Conservation (phyloP, 371 early-diverging fungal genomes). For the Circinella umbellata region DNA sequence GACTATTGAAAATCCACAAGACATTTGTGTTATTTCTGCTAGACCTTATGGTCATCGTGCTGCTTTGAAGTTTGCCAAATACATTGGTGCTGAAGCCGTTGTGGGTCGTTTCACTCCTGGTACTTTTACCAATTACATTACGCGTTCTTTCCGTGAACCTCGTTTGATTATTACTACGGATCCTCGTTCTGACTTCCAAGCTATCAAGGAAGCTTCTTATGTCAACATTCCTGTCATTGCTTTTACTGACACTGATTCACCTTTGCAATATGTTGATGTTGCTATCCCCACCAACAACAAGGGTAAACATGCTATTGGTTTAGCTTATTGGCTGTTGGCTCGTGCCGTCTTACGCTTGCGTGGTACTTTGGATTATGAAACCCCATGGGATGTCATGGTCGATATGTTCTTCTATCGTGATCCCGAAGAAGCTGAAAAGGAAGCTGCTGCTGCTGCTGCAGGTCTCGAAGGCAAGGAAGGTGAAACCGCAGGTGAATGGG, state of each 20-base stretch:
- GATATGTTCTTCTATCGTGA: slow-evolving; percentile 99
- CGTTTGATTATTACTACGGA: slow-evolving; percentile 98
- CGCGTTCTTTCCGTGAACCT: slow-evolving; percentile 98
- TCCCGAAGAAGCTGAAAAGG: slow-evolving; percentile 92
- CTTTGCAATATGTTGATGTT: slow-evolving; percentile 95
- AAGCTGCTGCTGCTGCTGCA: slow-evolving; percentile 35
- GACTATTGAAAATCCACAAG: slow-evolving; percentile 94
- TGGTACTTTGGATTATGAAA: slow-evolving; percentile 83
- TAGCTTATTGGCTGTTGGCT: slow-evolving; percentile 96
- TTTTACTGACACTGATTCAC: slow-evolving; percentile 97
- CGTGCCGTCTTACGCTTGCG: slow-evolving; percentile 98
- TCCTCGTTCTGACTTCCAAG: slow-evolving; percentile 98
- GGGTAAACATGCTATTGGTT: slow-evolving; percentile 97
- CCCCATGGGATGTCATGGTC: slow-evolving; percentile 94
- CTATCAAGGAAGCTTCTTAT: slow-evolving; percentile 98
- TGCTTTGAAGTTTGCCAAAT: slow-evolving; percentile 97
- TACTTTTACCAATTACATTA: slow-evolving; percentile 99
- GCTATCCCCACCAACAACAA: slow-evolving; percentile 99
- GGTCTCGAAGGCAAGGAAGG: slow-evolving; percentile 16
- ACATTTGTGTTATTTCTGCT: slow-evolving; percentile 95
- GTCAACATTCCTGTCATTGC: slow-evolving; percentile 99
- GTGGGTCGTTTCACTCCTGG: slow-evolving; percentile 99
- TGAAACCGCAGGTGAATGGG: slow-evolving; percentile 18
- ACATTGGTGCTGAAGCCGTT: slow-evolving; percentile 97
- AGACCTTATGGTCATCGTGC: slow-evolving; percentile 99